These are phyloP conservation scores for Dactylorhiza incarnata DNA, from an alignment of 106 monocot genomes.

Conservation along the genomic window DNA sequence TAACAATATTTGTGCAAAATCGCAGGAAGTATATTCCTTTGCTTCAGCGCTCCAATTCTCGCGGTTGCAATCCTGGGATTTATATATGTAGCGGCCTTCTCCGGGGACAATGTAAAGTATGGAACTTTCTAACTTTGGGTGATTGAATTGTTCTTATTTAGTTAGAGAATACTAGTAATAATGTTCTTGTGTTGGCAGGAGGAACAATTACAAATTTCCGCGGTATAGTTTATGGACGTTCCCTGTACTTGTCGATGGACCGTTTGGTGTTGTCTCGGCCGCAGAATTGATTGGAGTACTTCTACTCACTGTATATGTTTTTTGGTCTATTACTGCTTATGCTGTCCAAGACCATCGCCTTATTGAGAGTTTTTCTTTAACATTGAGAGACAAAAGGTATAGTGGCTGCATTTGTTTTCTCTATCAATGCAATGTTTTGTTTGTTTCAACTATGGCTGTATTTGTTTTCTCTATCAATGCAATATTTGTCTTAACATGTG, in stretches of 20 bases:
- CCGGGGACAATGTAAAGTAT: constrained; percentile 35
- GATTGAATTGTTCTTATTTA: neutral
- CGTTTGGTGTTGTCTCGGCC: constrained; percentile 85
- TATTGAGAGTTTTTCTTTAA: constrained; percentile 11
- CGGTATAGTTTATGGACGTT: constrained; percentile 71
- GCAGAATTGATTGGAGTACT: constrained; percentile 70
- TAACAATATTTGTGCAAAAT: too few relatives aligned
- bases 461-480: too few relatives aligned
- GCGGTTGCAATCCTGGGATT: constrained; percentile 56
- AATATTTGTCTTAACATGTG: too few relatives aligned
- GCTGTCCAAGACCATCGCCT: neutral
- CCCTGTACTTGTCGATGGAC: constrained; percentile 72
- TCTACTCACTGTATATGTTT: constrained; percentile 50
- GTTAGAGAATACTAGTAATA: neutral
- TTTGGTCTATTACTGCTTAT: constrained; percentile 40
- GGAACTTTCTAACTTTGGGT: neutral
- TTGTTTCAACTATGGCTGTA: too few relatives aligned
- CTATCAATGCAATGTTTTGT: too few relatives aligned
- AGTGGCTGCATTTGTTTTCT: neutral
- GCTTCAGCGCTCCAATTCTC: constrained; percentile 55
- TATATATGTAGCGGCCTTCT: constrained; percentile 44
- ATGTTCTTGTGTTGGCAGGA: constrained; percentile 28
- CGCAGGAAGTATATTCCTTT: constrained; percentile 66
- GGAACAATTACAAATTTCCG: constrained; percentile 32
- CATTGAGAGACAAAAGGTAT: constrained; percentile 37